A percentile compares a stretch with the other conserved stretches of the same genome.
phyloP scores from a whole-genome alignment of 352 stramenopile genomes.

The Globisporangium parvum region DNA sequence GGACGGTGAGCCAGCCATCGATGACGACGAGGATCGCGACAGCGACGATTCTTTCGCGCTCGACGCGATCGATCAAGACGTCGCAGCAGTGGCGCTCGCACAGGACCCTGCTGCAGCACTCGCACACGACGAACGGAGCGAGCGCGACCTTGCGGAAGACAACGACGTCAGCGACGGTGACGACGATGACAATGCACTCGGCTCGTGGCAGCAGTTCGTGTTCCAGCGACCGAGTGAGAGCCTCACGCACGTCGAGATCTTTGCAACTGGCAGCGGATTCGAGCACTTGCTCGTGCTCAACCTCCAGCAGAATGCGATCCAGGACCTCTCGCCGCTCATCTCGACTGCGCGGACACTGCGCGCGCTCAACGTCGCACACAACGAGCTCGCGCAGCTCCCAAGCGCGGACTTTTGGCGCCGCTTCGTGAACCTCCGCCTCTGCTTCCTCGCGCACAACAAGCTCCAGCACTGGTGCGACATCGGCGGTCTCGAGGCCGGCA shows the following conservation, averaged over 20 bases:
- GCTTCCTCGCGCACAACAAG: slow-evolving; percentile 55
- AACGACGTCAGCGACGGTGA: slow-evolving; percentile 1
- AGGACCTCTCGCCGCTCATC: slow-evolving; percentile 47
- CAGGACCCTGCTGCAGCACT: too few relatives aligned
- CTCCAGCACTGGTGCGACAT: slow-evolving; percentile 47
- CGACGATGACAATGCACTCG: slow-evolving; percentile 12
- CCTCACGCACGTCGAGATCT: slow-evolving; percentile 23
- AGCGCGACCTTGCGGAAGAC: not conserved
- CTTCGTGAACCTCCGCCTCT: slow-evolving; percentile 41
- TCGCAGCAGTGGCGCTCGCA: not conserved
- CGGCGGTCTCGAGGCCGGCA: slow-evolving; percentile 35
- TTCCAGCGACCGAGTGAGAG: slow-evolving; percentile 45
- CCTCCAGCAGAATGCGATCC: slow-evolving; percentile 51
- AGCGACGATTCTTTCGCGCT: too few relatives aligned
- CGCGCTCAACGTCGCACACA: slow-evolving; percentile 53
- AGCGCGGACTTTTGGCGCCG: slow-evolving; percentile 38
- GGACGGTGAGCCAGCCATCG: too few relatives aligned
- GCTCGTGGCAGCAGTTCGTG: slow-evolving; percentile 41
- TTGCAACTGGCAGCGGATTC: slow-evolving; percentile 29
- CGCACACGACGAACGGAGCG: not conserved
- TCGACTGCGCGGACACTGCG: slow-evolving; percentile 34
- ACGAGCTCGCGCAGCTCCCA: slow-evolving; percentile 44
- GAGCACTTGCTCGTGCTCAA: slow-evolving; percentile 57
- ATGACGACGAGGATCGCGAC: too few relatives aligned
- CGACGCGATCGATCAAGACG: too few relatives aligned